Evolutionary conservation across 2,329 filamentous ascomycete species (phyloP).

Genomic region (Shiraia bambusicola): DNA sequence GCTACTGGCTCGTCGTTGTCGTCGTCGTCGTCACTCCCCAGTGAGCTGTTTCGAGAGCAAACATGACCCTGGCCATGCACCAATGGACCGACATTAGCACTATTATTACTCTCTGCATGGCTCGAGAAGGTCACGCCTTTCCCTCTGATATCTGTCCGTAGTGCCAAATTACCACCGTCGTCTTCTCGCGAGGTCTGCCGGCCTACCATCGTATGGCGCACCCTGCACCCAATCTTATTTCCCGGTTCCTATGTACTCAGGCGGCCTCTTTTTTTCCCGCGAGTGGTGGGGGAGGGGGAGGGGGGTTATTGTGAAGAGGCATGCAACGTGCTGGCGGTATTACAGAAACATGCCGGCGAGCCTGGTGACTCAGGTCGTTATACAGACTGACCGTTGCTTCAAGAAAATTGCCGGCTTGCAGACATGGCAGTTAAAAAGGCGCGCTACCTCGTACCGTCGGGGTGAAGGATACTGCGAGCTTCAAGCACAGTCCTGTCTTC

Average conservation of each 20-base stretch:
- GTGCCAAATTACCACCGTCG: conserved; percentile 19
- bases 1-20: conserved; percentile 26
- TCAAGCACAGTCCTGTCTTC: not conserved
- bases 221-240: conserved; percentile 1
- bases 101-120: conserved; percentile 15
- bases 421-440: too few relatives aligned
- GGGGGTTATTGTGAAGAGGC: too few relatives aligned
- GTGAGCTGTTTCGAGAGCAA: conserved; percentile 18
- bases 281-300: too few relatives aligned
- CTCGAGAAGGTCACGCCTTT: conserved; percentile 27
- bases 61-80: not conserved
- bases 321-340: not conserved
- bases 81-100: conserved; percentile 2
- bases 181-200: conserved; percentile 17
- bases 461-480: not conserved
- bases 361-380: conserved; percentile 2
- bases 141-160: conserved; percentile 21
- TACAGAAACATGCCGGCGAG: conserved; percentile 7
- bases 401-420: too few relatives aligned
- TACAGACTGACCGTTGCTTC: too few relatives aligned
- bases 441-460: not conserved
- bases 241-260: conserved; percentile 1
- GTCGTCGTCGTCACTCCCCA: conserved; percentile 23
- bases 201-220: conserved; percentile 26
- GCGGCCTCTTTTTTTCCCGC: not conserved